A percentile compares a stretch with the other conserved stretches of the same genome.
Conservation (phyloP, 441 rosid species). For the Erysimum cheiri region DNA sequence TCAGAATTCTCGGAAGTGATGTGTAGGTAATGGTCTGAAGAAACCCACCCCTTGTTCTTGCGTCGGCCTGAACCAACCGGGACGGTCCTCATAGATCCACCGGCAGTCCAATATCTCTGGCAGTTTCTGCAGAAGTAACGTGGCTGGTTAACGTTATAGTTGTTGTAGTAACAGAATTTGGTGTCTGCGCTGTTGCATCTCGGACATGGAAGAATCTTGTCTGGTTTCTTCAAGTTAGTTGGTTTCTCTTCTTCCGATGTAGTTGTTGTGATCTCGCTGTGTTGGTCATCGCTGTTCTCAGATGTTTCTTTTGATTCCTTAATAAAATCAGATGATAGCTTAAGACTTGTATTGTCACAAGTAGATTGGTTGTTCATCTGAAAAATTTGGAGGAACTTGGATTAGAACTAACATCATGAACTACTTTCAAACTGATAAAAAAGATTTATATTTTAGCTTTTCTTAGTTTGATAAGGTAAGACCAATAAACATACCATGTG, state of each 20-base stretch:
- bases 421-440: constrained; percentile 6
- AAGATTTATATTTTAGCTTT: background rate
- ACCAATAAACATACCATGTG: constrained; percentile 47
- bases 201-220: constrained; percentile 65
- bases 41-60: constrained; percentile 58
- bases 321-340: constrained; percentile 37
- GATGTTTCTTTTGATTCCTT: constrained; percentile 47
- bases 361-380: constrained; percentile 31
- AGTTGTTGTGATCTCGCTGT: constrained; percentile 47
- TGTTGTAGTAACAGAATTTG: constrained; percentile 70
- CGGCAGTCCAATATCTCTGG: constrained; percentile 72
- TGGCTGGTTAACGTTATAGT: constrained; percentile 67
- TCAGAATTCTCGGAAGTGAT: constrained; percentile 39
- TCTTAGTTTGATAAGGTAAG: background rate
- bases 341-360: constrained; percentile 23
- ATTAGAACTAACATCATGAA: constrained; percentile 27
- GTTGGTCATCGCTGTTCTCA: constrained; percentile 49
- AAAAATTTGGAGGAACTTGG: background rate
- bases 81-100: constrained; percentile 66
- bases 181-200: constrained; percentile 65
- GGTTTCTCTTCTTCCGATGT: constrained; percentile 46
- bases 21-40: constrained; percentile 41
- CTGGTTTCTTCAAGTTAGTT: constrained; percentile 53
- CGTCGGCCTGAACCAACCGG: constrained; percentile 72
- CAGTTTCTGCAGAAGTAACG: constrained; percentile 69